Base-by-base conservation (phyloP, 108 stramenopile genomes). In the Skeletonema potamos region DNA sequence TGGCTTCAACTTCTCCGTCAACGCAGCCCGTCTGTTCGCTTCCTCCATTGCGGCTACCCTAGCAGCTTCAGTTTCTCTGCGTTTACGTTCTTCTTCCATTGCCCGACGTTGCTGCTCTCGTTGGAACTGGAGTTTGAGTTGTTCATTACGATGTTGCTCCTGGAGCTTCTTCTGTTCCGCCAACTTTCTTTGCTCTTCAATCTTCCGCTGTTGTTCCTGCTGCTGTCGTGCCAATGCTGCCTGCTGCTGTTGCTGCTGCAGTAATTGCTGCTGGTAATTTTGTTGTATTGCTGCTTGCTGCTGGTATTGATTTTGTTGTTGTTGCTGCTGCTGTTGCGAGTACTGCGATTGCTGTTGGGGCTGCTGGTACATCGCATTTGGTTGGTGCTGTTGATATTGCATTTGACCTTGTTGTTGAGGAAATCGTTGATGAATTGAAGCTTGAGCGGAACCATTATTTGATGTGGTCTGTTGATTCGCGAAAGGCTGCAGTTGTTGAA, bases 131-230 rank as follows among this genome's bases (percentile, higher is more conserved):
- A 41, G 55, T 18, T 77, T 29, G 11, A 66, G 32, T 29, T 71
- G 68, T 61, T 72, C 66, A 12, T 74, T 62, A 6, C 66, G 80
- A 1, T 68, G 54, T 62, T 56, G 81, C 68, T 60, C 66, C 72
- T 55, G 81, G 59, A 62, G 64, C 59, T 46, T 77, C 65, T 59
- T 78, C 72, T 73, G 63, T 24, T 54, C 63, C 18, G 65, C 12
- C 12, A 67, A 27, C 13, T 65, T 65, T 18, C 62, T 13, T 62
- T 68, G 61, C 72, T 66, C 54, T 28, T 67, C 72, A 4, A 58
- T 17, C 58, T 66, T 72, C 39, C 72, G 46, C 20, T 61, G 58
- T 15, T 59, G 54, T 29, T 57, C 32, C 37, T 61, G 76, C 39
- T 67, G 60, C 33, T 66, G 70, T 15, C 30, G 33, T 32, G 73